phyloP scores from a whole-genome alignment of 768 basidiomycete species.

The Mycena galopus region DNA sequence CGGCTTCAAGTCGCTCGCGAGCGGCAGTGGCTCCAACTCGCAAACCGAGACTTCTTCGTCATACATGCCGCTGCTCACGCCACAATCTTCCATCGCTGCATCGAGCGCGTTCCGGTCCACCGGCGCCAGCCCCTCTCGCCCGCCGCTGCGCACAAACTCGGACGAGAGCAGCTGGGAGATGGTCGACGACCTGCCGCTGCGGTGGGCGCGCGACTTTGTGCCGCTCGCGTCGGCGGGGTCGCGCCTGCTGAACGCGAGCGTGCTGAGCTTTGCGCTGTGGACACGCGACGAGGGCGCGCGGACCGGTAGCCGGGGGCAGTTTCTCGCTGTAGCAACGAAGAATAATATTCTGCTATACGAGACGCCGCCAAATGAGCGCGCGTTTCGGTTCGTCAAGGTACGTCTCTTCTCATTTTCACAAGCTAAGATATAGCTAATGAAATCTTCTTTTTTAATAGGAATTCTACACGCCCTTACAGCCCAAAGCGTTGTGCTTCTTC shows the following conservation, averaged over 20 bases:
- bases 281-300: conserved; percentile 61
- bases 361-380: conserved; percentile 85
- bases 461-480: conserved; percentile 82
- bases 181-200: conserved; percentile 77
- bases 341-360: conserved; percentile 82
- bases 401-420: conserved; percentile 20
- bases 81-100: conserved; percentile 34
- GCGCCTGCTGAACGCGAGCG: conserved; percentile 67
- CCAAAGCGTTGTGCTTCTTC: conserved; percentile 77
- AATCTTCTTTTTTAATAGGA: conserved; percentile 62
- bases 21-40: background rate
- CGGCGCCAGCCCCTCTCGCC: background rate
- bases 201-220: conserved; percentile 91
- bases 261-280: conserved; percentile 79
- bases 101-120: background rate
- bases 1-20: conserved; percentile 69
- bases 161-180: conserved; percentile 78
- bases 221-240: conserved; percentile 80
- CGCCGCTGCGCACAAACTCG: conserved; percentile 43
- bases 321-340: conserved; percentile 85
- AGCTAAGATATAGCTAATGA: background rate
- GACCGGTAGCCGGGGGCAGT: conserved; percentile 58
- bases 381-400: conserved; percentile 87
- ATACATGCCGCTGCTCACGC: conserved; percentile 51
- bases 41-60: conserved; percentile 35